Evolutionary conservation across 768 basidiomycete genomes (phyloP), one percentile per base, ranked within the genome.

Genomic region (Leccinum subgranulosum): DNA sequence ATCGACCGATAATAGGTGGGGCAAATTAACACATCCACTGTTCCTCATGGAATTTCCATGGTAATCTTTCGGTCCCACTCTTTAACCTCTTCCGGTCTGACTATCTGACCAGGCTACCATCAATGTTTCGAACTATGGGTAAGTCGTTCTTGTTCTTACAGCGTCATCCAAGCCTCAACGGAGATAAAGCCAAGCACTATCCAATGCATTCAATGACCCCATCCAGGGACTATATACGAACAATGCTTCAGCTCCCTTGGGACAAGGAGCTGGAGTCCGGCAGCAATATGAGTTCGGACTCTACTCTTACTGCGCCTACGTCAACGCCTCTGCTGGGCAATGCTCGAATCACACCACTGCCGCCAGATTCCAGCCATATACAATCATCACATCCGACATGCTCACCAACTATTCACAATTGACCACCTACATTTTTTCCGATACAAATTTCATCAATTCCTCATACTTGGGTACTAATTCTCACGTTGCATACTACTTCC

Each of bases 261-360:
- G 77, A 49, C 67, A 73, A 49, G 66, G 75, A 48, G 74, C 76
- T 14, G 91, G 91, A 19, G 73, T 92, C 56, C 83, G 90, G 64
- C 81, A 85, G 68, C 72, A 78, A 58, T 93, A 93, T 74, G 75
- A 84, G 58, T 92, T 87, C 61, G 91, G 91, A n/a, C 76, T 93
- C 25, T 93, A 92, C 74, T 83, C 84, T 19, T 83, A 88, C 68
- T 93, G 91, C 64, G 90, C 80, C 64, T 92, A 86, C 64, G 75
- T 87, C 62, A 81, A 84, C 60, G 71, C 74, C 43, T 78, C 79
- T 21, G 76, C 75, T 29, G 90, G 90, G 27, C 79, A 73, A 50
- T 92, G 90, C 69, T 80, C 84, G 29, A 86, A 85, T 64, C 74
- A 78, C 43, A 81, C 84, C 31, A 70, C 80, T 29, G 88, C 82